Conservation (phyloP, 176 grass and related monocot genomes). For the Puya raimondii region DNA sequence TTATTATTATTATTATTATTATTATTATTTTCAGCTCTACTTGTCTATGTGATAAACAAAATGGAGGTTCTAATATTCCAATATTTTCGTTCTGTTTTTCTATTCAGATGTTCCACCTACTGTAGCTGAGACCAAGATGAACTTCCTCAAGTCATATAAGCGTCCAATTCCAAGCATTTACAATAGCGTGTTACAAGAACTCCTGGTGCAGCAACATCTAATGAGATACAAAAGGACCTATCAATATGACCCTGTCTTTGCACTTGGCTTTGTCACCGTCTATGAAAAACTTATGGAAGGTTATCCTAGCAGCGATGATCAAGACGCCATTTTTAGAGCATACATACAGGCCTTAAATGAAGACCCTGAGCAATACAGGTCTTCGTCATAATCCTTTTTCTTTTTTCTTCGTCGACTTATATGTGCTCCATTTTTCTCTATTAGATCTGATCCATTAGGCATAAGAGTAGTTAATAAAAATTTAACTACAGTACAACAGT, state of each 20-base stretch:
- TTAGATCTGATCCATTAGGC: too few relatives aligned
- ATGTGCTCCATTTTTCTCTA: background rate
- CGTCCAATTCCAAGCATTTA: slow-evolving; percentile 96
- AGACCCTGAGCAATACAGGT: slow-evolving; percentile 74
- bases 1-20: too few relatives aligned
- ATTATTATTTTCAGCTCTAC: background rate
- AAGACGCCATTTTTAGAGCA: slow-evolving; percentile 64
- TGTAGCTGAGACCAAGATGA: slow-evolving; percentile 75
- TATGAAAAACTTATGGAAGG: slow-evolving; percentile 98
- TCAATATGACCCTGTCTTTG: slow-evolving; percentile 92
- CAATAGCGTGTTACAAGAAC: slow-evolving; percentile 79
- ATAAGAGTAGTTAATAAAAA: too few relatives aligned
- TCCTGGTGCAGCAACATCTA: slow-evolving; percentile 89
- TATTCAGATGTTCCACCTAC: slow-evolving; percentile 70
- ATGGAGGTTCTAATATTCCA: background rate
- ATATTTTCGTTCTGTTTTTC: slow-evolving; percentile 24
- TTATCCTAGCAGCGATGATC: slow-evolving; percentile 67
- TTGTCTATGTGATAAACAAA: background rate
- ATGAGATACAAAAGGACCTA: slow-evolving; percentile 98
- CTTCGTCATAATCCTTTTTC: slow-evolving; percentile 11
- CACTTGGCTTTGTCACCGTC: slow-evolving; percentile 84
- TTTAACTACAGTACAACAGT: too few relatives aligned
- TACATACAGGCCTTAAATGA: slow-evolving; percentile 89
- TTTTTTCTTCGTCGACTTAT: too few relatives aligned
- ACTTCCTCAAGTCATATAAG: slow-evolving; percentile 87